Conservation (phyloP, 2,329 filamentous ascomycete genomes). For the Hirsutella thompsonii region DNA sequence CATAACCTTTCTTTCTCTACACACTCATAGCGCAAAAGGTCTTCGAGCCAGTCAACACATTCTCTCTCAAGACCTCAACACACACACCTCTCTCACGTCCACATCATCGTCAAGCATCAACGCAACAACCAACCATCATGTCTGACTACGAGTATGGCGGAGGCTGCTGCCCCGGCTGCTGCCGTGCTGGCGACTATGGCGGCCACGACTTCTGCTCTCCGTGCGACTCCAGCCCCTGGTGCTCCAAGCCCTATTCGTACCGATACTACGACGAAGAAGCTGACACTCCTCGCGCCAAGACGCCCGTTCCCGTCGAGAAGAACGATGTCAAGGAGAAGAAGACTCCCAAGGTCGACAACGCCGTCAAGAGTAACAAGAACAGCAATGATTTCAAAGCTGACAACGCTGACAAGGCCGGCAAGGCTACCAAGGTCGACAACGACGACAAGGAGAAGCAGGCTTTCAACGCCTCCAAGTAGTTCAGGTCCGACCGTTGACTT, state of each 20-base stretch:
- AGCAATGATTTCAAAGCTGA: not conserved
- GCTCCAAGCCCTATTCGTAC: constrained; percentile 5
- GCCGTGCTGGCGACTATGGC: constrained; percentile 16
- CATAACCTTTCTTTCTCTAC: too few species aligned
- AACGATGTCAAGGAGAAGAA: not conserved
- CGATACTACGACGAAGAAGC: not conserved
- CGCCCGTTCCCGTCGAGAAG: not conserved
- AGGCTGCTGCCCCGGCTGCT: constrained; percentile 18
- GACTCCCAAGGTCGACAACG: not conserved
- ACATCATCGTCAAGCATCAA: not conserved
- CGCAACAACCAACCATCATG: not conserved
- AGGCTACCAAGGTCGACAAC: not conserved
- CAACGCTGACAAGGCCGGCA: too few species aligned
- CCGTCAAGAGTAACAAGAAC: not conserved
- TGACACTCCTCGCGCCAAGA: not conserved
- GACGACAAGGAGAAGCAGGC: not conserved
- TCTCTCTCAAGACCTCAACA: not conserved
- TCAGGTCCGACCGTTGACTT: not conserved
- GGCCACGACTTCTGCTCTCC: constrained; percentile 18
- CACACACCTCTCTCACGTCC: not conserved
- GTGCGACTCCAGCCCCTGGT: constrained; percentile 12
- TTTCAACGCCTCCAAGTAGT: not conserved
- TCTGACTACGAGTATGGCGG: constrained; percentile 1
- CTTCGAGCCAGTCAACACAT: too few species aligned
- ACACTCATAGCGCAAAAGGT: too few species aligned